Percentiles rank a stretch among this genome's conserved stretches.
These are phyloP conservation scores for Wickerhamomyces sp. DNA, from an alignment of 1,139 yeast genomes.

Conservation along the genomic window DNA sequence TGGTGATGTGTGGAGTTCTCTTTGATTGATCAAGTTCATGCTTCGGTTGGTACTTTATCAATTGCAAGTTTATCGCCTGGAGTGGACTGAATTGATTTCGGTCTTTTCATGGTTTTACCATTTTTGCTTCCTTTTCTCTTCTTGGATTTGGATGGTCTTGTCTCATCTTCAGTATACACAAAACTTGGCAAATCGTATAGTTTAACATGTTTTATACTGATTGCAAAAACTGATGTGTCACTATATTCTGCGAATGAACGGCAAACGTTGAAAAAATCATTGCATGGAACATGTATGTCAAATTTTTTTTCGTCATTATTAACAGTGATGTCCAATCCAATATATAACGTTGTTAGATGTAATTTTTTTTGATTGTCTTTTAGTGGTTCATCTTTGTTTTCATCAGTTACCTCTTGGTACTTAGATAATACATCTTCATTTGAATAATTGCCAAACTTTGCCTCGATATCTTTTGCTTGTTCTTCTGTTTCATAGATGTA, in stretches of 20 bases:
- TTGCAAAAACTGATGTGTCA: slow-evolving; percentile 46
- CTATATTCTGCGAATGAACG: slow-evolving; percentile 69
- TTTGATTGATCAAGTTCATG: neutral
- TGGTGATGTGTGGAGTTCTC: neutral
- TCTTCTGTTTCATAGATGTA: slow-evolving; percentile 50
- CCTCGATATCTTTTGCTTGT: slow-evolving; percentile 49
- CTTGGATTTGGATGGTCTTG: slow-evolving; percentile 59
- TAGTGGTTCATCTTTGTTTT: slow-evolving; percentile 28
- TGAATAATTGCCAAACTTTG: slow-evolving; percentile 45
- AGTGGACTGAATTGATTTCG: slow-evolving; percentile 21
- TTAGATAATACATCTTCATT: slow-evolving; percentile 37
- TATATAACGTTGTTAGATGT: slow-evolving; percentile 69
- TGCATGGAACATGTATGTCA: slow-evolving; percentile 88
- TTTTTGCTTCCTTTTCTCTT: slow-evolving; percentile 40
- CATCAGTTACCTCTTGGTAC: slow-evolving; percentile 30
- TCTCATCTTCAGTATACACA: slow-evolving; percentile 77
- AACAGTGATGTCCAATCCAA: slow-evolving; percentile 65
- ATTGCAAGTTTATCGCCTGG: neutral
- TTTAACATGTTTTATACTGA: slow-evolving; percentile 73
- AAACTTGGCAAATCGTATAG: slow-evolving; percentile 78
- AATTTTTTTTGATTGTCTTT: slow-evolving; percentile 35
- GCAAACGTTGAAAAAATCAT: slow-evolving; percentile 79
- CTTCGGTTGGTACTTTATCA: slow-evolving; percentile 3
- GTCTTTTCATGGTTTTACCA: slow-evolving; percentile 26
- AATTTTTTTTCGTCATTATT: slow-evolving; percentile 52